Percentiles rank a stretch among this genome's conserved stretches.
These are phyloP conservation scores for Postia placenta DNA, from an alignment of 768 basidiomycete species.

Conservation along the genomic window DNA sequence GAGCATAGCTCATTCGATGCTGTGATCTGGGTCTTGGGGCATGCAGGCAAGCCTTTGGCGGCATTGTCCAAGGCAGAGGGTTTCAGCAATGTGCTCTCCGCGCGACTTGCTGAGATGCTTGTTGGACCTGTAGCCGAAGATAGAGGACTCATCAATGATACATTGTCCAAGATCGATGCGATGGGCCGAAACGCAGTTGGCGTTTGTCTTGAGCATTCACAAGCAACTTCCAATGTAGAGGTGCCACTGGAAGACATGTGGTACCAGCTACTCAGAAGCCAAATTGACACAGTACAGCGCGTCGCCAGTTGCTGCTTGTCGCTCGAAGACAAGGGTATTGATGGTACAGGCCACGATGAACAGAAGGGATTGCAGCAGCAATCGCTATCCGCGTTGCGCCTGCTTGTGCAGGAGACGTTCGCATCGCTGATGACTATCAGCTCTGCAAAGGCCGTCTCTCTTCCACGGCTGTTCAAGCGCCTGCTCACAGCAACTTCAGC, in stretches of 20 bases:
- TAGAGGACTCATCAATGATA: conserved; percentile 6
- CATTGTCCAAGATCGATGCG: conserved; percentile 43
- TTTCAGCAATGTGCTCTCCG: conserved; percentile 48
- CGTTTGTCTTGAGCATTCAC: conserved; percentile 68
- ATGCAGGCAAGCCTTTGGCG: conserved; percentile 50
- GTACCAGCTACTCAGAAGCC: conserved; percentile 79
- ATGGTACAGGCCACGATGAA: neutral
- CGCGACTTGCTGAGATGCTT: conserved; percentile 36
- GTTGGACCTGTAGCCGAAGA: conserved; percentile 9
- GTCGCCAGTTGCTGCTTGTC: conserved; percentile 41
- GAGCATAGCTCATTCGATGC: conserved; percentile 61
- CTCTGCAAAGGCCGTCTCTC: conserved; percentile 74
- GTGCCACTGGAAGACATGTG: conserved; percentile 76
- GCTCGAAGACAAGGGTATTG: neutral
- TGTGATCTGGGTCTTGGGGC: conserved; percentile 74
- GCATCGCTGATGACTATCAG: conserved; percentile 78
- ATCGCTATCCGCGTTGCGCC: conserved; percentile 51
- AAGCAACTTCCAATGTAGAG: conserved; percentile 29
- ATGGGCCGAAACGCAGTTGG: conserved; percentile 56
- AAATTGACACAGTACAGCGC: conserved; percentile 74
- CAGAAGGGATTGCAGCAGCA: conserved; percentile 12
- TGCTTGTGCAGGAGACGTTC: conserved; percentile 81
- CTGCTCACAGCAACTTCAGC: conserved; percentile 70
- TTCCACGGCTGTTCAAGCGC: conserved; percentile 89
- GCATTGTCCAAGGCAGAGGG: conserved; percentile 64